Evolutionary conservation across 2,329 filamentous ascomycete species (phyloP), one percentile per base, ranked within the genome.

Genomic region (Aquanectria penicillioides): DNA sequence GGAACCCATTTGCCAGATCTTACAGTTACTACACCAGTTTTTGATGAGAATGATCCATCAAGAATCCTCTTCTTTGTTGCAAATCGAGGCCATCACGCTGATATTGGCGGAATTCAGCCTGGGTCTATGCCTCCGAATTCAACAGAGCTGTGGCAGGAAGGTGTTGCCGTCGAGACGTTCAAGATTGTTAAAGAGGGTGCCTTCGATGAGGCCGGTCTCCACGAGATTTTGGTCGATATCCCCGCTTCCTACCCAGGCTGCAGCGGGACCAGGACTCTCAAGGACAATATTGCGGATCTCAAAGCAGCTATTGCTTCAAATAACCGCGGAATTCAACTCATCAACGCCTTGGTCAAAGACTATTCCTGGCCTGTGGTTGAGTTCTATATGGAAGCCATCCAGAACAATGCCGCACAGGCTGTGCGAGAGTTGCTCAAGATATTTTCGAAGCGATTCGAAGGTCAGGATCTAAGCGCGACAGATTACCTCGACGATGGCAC

Each of bases 261-360:
- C 76, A 89, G 86, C 53, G 92, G 92, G 3, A 94, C 92, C 0
- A 81, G 92, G 36, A 93, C 91, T 70, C 80, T 96, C 1, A 87
- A 86, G 9, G 93, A 97, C 74, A 96, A 96, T 71, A 81, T 96
- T 64, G 93, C 92, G 46, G 93, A 96, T 71, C 81, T 97, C 34
- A 93, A 94, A 73, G 93, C 93, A 0, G 92, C 95, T 71, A 89
- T 95, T 13, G 92, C 93, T 0, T 92, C 92, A 11, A 96, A 96
- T 69, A 89, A 93, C 66, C 93, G 93, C 65, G 93, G 93, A 9
- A 94, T 94, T 66, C 86, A 86, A 36, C 80, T 94, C 15, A 92
- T 94, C 63, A 84, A 82, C 34, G 81, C 83, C 0, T 78, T 94
- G 2, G 92, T 94, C 63, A 83, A 85, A 23, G 91, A 94, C 66